Evolutionary conservation across 176 grass and related monocot genomes (phyloP).

Genomic region (Musa itinerans): DNA sequence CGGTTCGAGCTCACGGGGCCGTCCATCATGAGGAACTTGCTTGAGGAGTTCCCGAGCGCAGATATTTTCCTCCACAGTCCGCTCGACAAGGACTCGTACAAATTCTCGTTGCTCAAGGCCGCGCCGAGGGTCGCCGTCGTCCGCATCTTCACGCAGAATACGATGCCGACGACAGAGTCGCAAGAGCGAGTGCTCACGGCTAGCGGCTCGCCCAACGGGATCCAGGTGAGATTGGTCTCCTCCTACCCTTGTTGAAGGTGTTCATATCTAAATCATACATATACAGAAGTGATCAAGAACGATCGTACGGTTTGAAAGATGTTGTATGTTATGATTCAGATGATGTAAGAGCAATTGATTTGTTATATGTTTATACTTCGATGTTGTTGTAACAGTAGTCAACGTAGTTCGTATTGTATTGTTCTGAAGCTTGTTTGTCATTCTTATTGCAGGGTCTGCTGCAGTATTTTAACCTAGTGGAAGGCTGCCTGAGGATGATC

Average conservation of each 20-base stretch:
- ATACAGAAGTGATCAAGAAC: too few relatives aligned
- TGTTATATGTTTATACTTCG: too few relatives aligned
- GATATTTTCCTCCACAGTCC: constrained; percentile 87
- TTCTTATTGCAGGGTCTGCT: constrained; percentile 45
- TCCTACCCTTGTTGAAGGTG: too few relatives aligned
- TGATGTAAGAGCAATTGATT: too few relatives aligned
- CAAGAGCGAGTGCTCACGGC: constrained; percentile 42
- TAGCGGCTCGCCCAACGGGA: constrained; percentile 64
- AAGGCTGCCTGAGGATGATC: constrained; percentile 73
- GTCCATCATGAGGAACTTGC: constrained; percentile 61
- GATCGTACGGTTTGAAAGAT: too few relatives aligned
- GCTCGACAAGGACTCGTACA: constrained; percentile 66
- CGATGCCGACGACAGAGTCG: constrained; percentile 29
- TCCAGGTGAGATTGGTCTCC: constrained; percentile 43
- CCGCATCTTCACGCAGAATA: constrained; percentile 36
- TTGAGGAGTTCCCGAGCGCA: constrained; percentile 13
- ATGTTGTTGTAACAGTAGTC: too few relatives aligned
- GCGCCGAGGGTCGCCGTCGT: constrained; percentile 41
- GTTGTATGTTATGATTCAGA: too few relatives aligned
- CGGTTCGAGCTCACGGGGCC: constrained; percentile 90
- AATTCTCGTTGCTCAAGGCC: constrained; percentile 41
- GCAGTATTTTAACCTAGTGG: constrained; percentile 70
- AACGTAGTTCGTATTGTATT: too few relatives aligned
- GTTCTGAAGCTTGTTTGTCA: too few relatives aligned
- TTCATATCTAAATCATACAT: too few relatives aligned